A percentile compares a stretch with the other conserved stretches of the same genome.
These are phyloP conservation scores for Coprinellus micaceus DNA, from an alignment of 768 basidiomycete species.

Conservation along the genomic window DNA sequence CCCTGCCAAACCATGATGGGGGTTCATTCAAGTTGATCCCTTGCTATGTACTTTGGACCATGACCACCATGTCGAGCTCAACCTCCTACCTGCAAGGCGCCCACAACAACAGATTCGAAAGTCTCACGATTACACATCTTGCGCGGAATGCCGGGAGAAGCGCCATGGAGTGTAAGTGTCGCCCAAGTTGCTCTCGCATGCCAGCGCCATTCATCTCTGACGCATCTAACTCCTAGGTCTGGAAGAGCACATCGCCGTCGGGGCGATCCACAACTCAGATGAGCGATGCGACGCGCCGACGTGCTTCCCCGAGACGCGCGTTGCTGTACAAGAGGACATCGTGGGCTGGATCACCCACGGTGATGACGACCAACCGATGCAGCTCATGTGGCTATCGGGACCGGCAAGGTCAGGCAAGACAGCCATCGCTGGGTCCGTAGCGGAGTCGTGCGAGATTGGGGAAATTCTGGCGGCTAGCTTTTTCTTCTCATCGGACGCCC, in stretches of 20 bases:
- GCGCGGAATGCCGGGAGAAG: no score
- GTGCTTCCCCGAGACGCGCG: constrained; percentile 2
- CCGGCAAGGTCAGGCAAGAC: constrained; percentile 9
- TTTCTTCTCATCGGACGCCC: no score
- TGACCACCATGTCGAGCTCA: no score
- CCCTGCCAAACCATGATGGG: no score
- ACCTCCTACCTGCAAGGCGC: no score
- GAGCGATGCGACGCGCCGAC: constrained; percentile 5
- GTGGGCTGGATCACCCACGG: neutral
- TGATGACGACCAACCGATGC: neutral
- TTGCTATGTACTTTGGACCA: no score
- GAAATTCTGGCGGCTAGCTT: constrained; percentile 3
- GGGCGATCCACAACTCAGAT: constrained; percentile 8
- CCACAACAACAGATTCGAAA: no score
- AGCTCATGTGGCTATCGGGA: constrained; percentile 3
- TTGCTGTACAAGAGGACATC: constrained; percentile 6
- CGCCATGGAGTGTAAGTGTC: no score
- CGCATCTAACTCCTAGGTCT: neutral
- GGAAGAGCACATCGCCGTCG: neutral
- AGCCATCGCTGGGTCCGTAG: constrained; percentile 7
- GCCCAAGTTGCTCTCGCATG: no score
- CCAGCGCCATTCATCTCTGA: no score
- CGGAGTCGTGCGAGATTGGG: neutral
- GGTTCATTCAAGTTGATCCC: no score
- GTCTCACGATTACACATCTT: no score